phyloP scores from a whole-genome alignment of 441 rosid species.

The Theobroma grandiflorum region DNA sequence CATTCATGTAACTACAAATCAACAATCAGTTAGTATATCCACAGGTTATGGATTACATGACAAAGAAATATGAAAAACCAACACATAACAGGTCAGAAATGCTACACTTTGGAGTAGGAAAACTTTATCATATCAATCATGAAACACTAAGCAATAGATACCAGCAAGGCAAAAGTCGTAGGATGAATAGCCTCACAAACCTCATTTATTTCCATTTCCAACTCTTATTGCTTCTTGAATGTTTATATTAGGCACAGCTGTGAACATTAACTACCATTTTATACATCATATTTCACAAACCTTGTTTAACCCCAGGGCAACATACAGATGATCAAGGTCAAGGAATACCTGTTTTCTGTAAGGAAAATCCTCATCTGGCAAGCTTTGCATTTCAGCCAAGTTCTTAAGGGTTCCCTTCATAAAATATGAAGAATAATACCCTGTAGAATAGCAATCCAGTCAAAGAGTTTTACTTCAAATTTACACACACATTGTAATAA shows the following conservation, averaged over 20 bases:
- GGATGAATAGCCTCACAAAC: background rate
- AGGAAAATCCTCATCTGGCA: conserved; percentile 89
- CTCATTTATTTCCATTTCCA: background rate
- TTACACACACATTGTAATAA: conserved; percentile 9
- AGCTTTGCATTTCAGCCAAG: conserved; percentile 80
- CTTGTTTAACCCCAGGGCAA: background rate
- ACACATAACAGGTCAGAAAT: background rate
- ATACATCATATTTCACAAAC: background rate
- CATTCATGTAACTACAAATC: conserved; percentile 82
- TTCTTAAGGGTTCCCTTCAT: conserved; percentile 79
- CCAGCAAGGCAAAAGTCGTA: background rate
- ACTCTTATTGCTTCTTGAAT: background rate
- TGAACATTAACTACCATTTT: conserved; percentile 13
- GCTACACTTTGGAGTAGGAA: background rate
- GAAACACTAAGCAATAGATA: background rate
- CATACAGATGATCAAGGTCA: background rate
- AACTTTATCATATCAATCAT: background rate
- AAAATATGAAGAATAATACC: conserved; percentile 72
- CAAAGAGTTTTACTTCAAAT: conserved; percentile 13
- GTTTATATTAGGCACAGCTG: background rate
- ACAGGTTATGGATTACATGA: conserved; percentile 1
- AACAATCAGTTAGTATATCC: conserved; percentile 18
- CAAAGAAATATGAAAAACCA: background rate
- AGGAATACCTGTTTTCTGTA: conserved; percentile 79
- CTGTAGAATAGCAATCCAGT: conserved; percentile 43